Conservation (phyloP, 495 filamentous ascomycete genomes). For the Penicillium bialowiezense region DNA sequence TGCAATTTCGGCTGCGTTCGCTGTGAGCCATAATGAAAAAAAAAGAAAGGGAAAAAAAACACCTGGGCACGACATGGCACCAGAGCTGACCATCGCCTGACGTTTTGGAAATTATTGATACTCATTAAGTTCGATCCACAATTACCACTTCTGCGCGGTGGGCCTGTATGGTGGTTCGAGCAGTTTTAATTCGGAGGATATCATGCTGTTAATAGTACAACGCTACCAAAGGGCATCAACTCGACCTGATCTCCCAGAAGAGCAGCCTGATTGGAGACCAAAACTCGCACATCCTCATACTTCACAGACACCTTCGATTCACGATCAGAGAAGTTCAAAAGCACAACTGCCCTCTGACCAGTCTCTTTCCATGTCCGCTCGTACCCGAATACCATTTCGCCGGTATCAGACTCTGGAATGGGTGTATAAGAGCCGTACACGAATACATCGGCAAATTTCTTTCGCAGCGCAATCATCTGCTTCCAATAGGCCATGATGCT, state of each 20-base stretch:
- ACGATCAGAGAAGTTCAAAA: constrained; percentile 14
- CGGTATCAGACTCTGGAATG: constrained; percentile 5
- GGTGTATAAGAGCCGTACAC: constrained; percentile 11
- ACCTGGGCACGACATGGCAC: no score
- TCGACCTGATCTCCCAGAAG: not conserved
- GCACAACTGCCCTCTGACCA: constrained; percentile 5
- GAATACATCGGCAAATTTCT: constrained; percentile 6
- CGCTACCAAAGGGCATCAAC: constrained; percentile 1
- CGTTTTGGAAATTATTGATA: no score
- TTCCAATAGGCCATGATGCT: constrained; percentile 14
- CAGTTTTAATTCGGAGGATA: no score
- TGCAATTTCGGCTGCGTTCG: no score
- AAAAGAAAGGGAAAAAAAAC: no score
- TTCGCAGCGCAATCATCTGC: constrained; percentile 6
- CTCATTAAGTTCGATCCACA: no score
- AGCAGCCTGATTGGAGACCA: constrained; percentile 3
- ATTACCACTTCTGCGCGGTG: no score
- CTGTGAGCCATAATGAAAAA: no score
- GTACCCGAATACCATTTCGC: constrained; percentile 14
- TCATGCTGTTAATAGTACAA: constrained; percentile 1
- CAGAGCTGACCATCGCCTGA: no score
- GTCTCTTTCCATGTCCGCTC: constrained; percentile 2
- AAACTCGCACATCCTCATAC: not conserved
- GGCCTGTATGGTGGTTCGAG: no score
- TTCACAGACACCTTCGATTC: constrained; percentile 1